Percentiles rank a stretch among this genome's conserved stretches.
Evolutionary conservation across 2,329 filamentous ascomycete species (phyloP).

Genomic region (Phaeophleospora eucalypticola): DNA sequence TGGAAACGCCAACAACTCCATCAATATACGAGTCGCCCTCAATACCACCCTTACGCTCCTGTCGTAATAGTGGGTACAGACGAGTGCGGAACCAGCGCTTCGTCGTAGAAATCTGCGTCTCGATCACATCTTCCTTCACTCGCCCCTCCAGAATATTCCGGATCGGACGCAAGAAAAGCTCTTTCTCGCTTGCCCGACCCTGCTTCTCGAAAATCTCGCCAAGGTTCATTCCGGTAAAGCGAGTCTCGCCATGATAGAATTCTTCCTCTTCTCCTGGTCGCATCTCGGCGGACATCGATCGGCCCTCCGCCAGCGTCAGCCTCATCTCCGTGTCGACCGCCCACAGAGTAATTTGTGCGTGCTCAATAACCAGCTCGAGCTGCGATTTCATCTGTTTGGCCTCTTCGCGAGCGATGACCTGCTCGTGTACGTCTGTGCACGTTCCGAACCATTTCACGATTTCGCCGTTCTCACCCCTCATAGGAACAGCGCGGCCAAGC

Average conservation of each 20-base stretch:
- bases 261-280: slow-evolving; percentile 2
- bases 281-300: slow-evolving; percentile 34
- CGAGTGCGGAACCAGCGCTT: slow-evolving; percentile 68
- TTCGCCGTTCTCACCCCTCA: slow-evolving; percentile 61
- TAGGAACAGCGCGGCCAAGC: slow-evolving; percentile 63
- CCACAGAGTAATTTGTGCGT: slow-evolving; percentile 73
- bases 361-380: slow-evolving; percentile 67
- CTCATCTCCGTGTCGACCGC: slow-evolving; percentile 60
- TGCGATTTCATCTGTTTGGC: slow-evolving; percentile 66
- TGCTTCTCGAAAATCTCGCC: slow-evolving; percentile 56
- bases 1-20: slow-evolving; percentile 72
- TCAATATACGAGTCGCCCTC: slow-evolving; percentile 55
- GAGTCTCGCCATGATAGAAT: slow-evolving; percentile 13
- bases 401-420: slow-evolving; percentile 63
- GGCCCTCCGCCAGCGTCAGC: slow-evolving; percentile 67
- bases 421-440: slow-evolving; percentile 70
- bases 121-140: slow-evolving; percentile 57
- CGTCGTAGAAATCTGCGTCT: slow-evolving; percentile 55
- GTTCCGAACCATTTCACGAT: slow-evolving; percentile 80
- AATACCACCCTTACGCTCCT: slow-evolving; percentile 51
- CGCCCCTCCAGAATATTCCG: slow-evolving; percentile 62
- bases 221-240: slow-evolving; percentile 56
- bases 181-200: slow-evolving; percentile 30
- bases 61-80: slow-evolving; percentile 62
- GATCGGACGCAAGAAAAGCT: slow-evolving; percentile 54